Conservation (phyloP, 2,329 filamentous ascomycete species). For the Aspergillus fructus region DNA sequence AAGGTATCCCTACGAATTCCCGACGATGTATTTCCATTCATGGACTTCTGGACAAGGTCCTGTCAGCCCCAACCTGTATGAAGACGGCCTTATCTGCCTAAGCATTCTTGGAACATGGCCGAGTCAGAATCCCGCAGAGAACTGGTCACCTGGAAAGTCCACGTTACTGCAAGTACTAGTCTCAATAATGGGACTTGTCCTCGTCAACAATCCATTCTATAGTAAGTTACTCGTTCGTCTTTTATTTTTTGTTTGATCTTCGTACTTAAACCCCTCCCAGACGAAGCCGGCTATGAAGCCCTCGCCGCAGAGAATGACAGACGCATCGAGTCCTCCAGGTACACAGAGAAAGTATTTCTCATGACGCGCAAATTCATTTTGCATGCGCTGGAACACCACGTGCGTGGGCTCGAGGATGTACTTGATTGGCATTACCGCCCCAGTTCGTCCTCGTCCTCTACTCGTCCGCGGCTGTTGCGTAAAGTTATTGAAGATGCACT, state of each 20-base stretch:
- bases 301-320: conserved; percentile 49
- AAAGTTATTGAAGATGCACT: conserved; percentile 26
- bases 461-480: conserved; percentile 23
- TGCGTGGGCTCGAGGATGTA: conserved; percentile 52
- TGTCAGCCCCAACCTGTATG: conserved; percentile 64
- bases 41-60: conserved; percentile 54
- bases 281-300: conserved; percentile 62
- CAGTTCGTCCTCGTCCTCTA: conserved; percentile 3
- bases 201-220: conserved; percentile 62
- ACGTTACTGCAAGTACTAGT: conserved; percentile 59
- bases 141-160: conserved; percentile 53
- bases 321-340: conserved; percentile 47
- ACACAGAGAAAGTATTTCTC: conserved; percentile 57
- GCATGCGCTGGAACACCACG: conserved; percentile 42
- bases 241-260: not conserved
- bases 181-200: conserved; percentile 56
- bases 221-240: conserved; percentile 39
- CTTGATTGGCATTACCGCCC: conserved; percentile 53
- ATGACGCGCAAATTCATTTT: conserved; percentile 53
- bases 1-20: conserved; percentile 53
- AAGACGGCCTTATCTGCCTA: conserved; percentile 62
- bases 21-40: conserved; percentile 58
- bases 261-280: conserved; percentile 24
- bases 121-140: conserved; percentile 51
- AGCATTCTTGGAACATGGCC: conserved; percentile 62